These are phyloP conservation scores for Fusarium sp. DNA, from an alignment of 2,329 filamentous ascomycete species.

Conservation along the genomic window DNA sequence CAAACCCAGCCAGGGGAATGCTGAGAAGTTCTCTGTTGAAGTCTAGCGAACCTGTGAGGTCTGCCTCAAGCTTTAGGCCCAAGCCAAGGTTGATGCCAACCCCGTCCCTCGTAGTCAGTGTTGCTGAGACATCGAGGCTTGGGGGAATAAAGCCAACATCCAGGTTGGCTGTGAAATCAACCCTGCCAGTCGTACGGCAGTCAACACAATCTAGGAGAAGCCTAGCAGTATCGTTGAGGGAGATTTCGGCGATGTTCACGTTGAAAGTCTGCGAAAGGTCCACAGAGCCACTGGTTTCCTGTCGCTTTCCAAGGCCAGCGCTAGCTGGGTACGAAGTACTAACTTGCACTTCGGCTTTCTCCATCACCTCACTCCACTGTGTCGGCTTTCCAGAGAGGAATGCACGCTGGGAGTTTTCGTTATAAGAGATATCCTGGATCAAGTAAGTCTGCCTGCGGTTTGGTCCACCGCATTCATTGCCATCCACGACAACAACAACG, in stretches of 20 bases:
- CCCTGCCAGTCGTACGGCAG: neutral
- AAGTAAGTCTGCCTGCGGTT: constrained; percentile 1
- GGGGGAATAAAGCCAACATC: constrained; percentile 2
- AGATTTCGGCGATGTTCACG: neutral
- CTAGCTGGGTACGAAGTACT: constrained; percentile 1
- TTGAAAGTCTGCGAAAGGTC: constrained; percentile 3
- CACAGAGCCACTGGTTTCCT: neutral
- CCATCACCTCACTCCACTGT: neutral
- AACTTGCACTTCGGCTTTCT: neutral
- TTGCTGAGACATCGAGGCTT: constrained; percentile 1
- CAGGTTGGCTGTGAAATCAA: constrained; percentile 3
- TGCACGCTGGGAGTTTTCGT: neutral
- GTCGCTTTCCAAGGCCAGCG: neutral
- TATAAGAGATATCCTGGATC: neutral
- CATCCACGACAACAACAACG: neutral
- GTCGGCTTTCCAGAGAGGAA: neutral
- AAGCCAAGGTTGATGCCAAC: constrained; percentile 5
- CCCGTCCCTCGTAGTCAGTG: constrained; percentile 1
- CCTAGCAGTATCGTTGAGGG: neutral
- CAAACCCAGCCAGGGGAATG: neutral
- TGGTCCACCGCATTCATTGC: neutral
- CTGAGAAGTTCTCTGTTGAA: constrained; percentile 3
- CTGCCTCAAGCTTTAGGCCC: constrained; percentile 1
- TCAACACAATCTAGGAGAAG: neutral
- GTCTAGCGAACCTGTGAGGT: neutral